Evolutionary conservation across 192 early-diverging fungal species (phyloP).

Genomic region (Tieghemiomyces parasiticus): DNA sequence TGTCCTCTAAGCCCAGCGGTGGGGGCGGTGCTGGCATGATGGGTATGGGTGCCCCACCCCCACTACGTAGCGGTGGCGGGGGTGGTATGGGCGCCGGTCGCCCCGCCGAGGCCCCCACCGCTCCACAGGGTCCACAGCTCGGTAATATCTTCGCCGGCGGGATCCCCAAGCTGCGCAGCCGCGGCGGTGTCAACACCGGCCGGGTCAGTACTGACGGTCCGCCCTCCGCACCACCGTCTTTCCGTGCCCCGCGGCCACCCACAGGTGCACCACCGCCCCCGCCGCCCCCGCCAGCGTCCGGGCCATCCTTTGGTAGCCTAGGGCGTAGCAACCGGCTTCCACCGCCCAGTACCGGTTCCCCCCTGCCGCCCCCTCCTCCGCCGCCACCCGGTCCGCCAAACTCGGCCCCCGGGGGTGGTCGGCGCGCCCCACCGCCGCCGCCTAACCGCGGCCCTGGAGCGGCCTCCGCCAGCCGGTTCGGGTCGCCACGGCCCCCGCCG

Average conservation of each 20-base stretch:
- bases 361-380: conserved; percentile 2
- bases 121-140: conserved; percentile 13
- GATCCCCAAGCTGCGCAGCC: conserved; percentile 49
- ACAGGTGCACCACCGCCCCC: not conserved
- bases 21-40: conserved; percentile 25
- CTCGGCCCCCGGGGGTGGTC: too few species aligned
- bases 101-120: too few species aligned
- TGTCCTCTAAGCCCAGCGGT: conserved; percentile 22
- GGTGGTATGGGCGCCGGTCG: not conserved
- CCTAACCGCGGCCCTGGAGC: too few species aligned
- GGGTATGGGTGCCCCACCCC: too few species aligned
- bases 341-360: too few species aligned
- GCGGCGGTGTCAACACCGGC: conserved; percentile 34
- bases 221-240: not conserved
- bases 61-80: too few species aligned
- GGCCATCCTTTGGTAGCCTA: too few species aligned
- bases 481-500: conserved; percentile 2
- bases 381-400: too few species aligned
- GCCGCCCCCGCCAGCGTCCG: too few species aligned
- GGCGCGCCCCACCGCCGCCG: too few species aligned
- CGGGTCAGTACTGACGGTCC: conserved; percentile 7
- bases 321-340: not conserved
- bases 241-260: not conserved
- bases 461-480: too few species aligned
- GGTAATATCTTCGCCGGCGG: conserved; percentile 51